Base-by-base conservation (phyloP, 257 asterid genomes). In the Leonotis leonurus region DNA sequence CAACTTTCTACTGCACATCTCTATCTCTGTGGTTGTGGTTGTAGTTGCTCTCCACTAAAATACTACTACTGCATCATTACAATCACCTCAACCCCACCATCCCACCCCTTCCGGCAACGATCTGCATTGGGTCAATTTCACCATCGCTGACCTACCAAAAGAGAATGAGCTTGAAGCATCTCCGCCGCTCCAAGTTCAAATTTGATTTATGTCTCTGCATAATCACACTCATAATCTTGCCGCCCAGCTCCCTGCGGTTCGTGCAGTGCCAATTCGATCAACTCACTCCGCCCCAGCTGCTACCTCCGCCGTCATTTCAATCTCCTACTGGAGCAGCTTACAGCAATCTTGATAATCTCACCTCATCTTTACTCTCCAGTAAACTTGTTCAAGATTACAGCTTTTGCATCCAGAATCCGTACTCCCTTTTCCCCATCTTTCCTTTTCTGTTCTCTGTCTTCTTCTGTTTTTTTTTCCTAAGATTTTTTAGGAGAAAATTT, bases 341-440 rank as follows among this genome's bases (percentile, higher is more conserved):
- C 46, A 25, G 21, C 32, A 64, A 74, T 17, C 80, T 86, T 6
- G 68, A 82, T 16, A 84, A 83, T 66, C 82, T 85, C 72, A 85
- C 96, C 36, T 52, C 74, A 11, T 40, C 63, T 32, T 27, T 81
- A 25, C 78, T 88, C 36, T 40, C 73, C 45, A 80, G 81, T 53
- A 69, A 68, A 54, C 48, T 88, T 51, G 85, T 79, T 63, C 75
- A 68, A 56, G 73, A 78, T 68, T 78, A 74, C 76, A 68, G 80
- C 76, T 88, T 75, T 56, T 88, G 96, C 79, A 68, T 85, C 68
- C 63, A 64, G 52, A 71, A 85, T 54, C 87, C 85, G 96, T 88
- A 73, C 73, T 33, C 59, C 65, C 66, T 27, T 36, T 10, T 39
- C 6, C 62, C 16, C 26, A 16, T 2, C 46, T 41, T 32, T 14